Percentiles rank a stretch among this genome's conserved stretches.
Conservation (phyloP, 345 rosid species). For the Microthlaspi erraticum region DNA sequence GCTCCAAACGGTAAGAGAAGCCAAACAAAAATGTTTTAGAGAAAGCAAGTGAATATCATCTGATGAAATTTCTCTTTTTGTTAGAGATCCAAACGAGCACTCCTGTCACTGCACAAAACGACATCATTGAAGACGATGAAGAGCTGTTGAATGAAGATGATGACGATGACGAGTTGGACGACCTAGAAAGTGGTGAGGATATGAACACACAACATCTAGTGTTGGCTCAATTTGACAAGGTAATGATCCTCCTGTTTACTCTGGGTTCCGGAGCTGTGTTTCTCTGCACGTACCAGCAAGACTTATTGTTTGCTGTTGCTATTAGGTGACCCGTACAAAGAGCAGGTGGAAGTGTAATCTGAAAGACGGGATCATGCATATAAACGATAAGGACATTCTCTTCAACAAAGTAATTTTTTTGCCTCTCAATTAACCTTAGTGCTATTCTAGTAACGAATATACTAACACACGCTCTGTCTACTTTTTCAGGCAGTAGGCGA, state of each 20-base stretch:
- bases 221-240: slow-evolving; percentile 99
- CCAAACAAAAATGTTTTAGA: slow-evolving; percentile 13
- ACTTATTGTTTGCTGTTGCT: slow-evolving; percentile 31
- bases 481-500: slow-evolving; percentile 83
- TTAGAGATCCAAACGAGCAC: slow-evolving; percentile 80
- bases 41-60: not conserved
- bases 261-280: not conserved
- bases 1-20: slow-evolving; percentile 70
- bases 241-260: slow-evolving; percentile 26
- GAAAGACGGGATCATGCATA: slow-evolving; percentile 98
- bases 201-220: slow-evolving; percentile 93
- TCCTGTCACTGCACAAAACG: slow-evolving; percentile 62
- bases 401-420: slow-evolving; percentile 71
- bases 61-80: slow-evolving; percentile 30
- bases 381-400: slow-evolving; percentile 91
- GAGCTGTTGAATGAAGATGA: slow-evolving; percentile 94
- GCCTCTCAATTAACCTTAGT: not conserved
- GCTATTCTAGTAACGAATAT: slow-evolving; percentile 14
- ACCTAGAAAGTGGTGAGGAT: slow-evolving; percentile 84
- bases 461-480: slow-evolving; percentile 13
- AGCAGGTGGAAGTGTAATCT: slow-evolving; percentile 94
- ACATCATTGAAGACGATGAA: slow-evolving; percentile 73
- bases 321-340: slow-evolving; percentile 92
- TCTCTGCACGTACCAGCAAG: not conserved
- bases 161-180: slow-evolving; percentile 89